phyloP scores from a whole-genome alignment of 2,329 filamentous ascomycete species.

The Cadophora sp. region DNA sequence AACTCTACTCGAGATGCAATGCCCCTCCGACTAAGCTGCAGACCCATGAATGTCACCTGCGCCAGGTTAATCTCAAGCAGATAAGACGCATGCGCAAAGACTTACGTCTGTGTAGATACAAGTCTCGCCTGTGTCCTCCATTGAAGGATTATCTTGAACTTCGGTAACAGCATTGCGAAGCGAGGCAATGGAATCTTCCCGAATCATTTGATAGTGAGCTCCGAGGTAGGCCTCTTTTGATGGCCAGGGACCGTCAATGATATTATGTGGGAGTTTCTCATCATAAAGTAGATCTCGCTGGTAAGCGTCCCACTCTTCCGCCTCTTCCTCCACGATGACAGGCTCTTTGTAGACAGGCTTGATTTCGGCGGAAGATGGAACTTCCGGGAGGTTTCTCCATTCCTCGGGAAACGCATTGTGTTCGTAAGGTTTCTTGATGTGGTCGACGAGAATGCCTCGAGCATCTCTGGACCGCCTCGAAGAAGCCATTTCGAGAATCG shows the following conservation, averaged over 20 bases:
- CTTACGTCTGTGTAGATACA: conserved; percentile 75
- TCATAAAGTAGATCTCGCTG: conserved; percentile 32
- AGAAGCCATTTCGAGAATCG: neutral
- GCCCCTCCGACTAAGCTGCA: conserved; percentile 68
- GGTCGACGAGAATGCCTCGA: conserved; percentile 16
- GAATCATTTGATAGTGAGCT: conserved; percentile 75
- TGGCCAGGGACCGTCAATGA: conserved; percentile 60
- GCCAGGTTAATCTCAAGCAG: neutral
- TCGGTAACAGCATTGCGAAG: conserved; percentile 70
- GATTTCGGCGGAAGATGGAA: conserved; percentile 62
- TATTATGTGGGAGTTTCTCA: conserved; percentile 55
- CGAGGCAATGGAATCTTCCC: conserved; percentile 75
- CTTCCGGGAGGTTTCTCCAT: conserved; percentile 55
- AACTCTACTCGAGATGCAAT: conserved; percentile 74
- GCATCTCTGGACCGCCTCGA: conserved; percentile 1
- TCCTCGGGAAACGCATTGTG: conserved; percentile 20
- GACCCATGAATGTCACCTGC: conserved; percentile 70
- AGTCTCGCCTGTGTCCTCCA: conserved; percentile 62
- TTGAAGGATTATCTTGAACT: conserved; percentile 58
- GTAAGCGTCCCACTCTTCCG: conserved; percentile 38
- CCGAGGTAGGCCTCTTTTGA: conserved; percentile 71
- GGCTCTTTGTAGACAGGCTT: conserved; percentile 37
- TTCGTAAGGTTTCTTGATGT: conserved; percentile 23
- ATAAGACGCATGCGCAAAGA: neutral
- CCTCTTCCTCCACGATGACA: neutral